A percentile compares a stretch with the other conserved stretches of the same genome.
Conservation (phyloP, 768 basidiomycete genomes). For the Tricholoma saponaceum region DNA sequence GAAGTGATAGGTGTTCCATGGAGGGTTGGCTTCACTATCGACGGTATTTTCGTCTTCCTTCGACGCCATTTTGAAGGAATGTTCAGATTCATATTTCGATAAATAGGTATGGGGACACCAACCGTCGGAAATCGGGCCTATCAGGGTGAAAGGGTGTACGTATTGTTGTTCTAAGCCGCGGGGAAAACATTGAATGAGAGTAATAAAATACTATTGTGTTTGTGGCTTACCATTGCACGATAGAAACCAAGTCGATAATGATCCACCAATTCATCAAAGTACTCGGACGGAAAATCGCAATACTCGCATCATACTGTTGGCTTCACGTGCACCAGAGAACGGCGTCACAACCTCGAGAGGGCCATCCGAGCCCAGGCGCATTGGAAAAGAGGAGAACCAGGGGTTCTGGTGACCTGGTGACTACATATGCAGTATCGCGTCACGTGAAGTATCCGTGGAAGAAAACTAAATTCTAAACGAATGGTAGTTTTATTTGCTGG, state of each 20-base stretch:
- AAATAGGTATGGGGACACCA: not conserved
- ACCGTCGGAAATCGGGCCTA: not conserved
- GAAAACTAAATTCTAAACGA: not conserved
- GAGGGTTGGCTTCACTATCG: not conserved
- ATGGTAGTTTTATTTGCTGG: not conserved
- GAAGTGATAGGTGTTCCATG: not conserved
- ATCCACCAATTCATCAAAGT: not conserved
- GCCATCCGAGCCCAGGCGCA: not conserved
- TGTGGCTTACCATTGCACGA: not conserved
- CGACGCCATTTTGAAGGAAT: not conserved
- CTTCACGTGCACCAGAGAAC: not conserved
- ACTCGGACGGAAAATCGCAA: not conserved
- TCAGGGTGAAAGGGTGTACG: not conserved
- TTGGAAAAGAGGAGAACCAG: not conserved
- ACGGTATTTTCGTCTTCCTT: not conserved
- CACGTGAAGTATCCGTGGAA: not conserved
- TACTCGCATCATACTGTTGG: not conserved
- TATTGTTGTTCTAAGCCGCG: not conserved
- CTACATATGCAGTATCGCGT: not conserved
- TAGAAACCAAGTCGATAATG: not conserved
- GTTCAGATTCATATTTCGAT: not conserved
- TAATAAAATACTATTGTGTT: not conserved
- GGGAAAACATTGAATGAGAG: not conserved
- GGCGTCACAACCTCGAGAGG: not conserved
- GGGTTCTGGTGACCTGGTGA: not conserved